phyloP scores from a whole-genome alignment of 2,329 filamentous ascomycete genomes.

The Botryotinia narcissicola region DNA sequence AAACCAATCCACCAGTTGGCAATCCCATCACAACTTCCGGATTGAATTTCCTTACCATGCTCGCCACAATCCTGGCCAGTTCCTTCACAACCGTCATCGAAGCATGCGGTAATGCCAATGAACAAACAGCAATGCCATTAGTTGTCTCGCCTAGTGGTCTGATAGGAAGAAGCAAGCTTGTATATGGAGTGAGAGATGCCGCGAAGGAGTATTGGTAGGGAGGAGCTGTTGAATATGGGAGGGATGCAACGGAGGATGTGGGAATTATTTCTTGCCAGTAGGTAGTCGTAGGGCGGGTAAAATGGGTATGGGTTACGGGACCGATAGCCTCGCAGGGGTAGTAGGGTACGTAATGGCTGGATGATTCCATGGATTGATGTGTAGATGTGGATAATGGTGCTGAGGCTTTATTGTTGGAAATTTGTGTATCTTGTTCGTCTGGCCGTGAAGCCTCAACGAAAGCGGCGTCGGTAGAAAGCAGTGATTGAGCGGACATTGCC shows the following conservation, averaged over 20 bases:
- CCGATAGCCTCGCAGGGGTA: not conserved
- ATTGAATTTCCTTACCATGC: not conserved
- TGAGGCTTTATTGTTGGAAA: not conserved
- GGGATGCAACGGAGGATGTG: not conserved
- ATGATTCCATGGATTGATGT: not conserved
- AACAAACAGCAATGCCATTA: not conserved
- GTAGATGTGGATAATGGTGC: too few species aligned
- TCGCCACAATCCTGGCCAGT: not conserved
- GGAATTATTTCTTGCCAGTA: slow-evolving; percentile 14
- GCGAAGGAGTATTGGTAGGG: slow-evolving; percentile 4
- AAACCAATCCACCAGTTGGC: slow-evolving; percentile 5
- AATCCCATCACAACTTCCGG: slow-evolving; percentile 5
- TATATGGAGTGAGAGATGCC: not conserved
- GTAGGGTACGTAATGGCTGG: not conserved
- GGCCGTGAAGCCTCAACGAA: too few species aligned
- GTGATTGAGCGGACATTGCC: not conserved
- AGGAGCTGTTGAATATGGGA: not conserved
- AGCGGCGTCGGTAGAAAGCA: not conserved
- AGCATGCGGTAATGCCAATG: slow-evolving; percentile 5
- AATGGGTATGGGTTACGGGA: not conserved
- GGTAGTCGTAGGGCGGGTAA: slow-evolving; percentile 1
- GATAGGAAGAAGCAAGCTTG: slow-evolving; percentile 2
- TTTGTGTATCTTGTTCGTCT: not conserved
- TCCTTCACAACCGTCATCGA: slow-evolving; percentile 7
- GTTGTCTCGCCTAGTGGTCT: not conserved